Evolutionary conservation across 2,329 filamentous ascomycete genomes (phyloP).

Genomic region (Raffaelea arxii): DNA sequence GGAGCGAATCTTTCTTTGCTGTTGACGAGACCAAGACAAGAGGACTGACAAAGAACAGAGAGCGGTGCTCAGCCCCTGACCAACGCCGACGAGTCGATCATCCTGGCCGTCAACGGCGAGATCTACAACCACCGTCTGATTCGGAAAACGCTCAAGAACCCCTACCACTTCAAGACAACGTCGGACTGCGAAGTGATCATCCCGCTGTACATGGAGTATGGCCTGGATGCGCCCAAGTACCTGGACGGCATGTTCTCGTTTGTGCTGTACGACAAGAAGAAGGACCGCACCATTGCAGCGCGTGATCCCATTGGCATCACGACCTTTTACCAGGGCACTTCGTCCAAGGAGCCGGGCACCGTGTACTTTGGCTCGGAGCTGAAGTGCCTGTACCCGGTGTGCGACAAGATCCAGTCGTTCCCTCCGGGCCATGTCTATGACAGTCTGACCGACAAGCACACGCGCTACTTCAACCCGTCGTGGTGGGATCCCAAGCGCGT

Average conservation of each 20-base stretch:
- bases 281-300: conserved; percentile 86
- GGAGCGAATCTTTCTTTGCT: conserved; percentile 17
- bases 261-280: conserved; percentile 91
- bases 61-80: conserved; percentile 91
- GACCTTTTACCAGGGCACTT: conserved; percentile 93
- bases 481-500: conserved; percentile 84
- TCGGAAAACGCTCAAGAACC: conserved; percentile 72
- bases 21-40: no score
- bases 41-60: conserved; percentile 56
- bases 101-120: conserved; percentile 96
- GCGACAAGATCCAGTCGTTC: conserved; percentile 90
- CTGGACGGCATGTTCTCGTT: conserved; percentile 99
- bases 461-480: conserved; percentile 79
- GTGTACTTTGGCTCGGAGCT: conserved; percentile 96
- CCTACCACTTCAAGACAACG: conserved; percentile 96
- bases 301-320: conserved; percentile 96
- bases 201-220: conserved; percentile 91
- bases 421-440: conserved; percentile 95
- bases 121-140: conserved; percentile 99
- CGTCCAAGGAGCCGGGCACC: conserved; percentile 69
- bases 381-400: conserved; percentile 86
- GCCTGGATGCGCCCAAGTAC: conserved; percentile 80
- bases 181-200: conserved; percentile 99
- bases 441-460: conserved; percentile 77
- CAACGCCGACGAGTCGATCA: conserved; percentile 79